Conservation (phyloP, 2,329 filamentous ascomycete species). For the Penicillium paneum region DNA sequence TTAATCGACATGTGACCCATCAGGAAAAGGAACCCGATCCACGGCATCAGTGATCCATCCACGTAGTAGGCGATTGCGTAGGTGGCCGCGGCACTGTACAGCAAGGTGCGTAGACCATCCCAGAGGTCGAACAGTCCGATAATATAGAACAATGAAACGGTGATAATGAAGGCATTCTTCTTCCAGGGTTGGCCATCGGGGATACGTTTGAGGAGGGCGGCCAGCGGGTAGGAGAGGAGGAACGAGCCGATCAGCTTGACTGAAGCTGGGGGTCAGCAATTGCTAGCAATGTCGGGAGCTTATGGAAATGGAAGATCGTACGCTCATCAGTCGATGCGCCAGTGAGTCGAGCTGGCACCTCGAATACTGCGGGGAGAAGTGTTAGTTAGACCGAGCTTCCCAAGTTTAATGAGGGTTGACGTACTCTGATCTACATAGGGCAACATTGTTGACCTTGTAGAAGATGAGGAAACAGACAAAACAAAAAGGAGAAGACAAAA, state of each 20-base stretch:
- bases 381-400: conserved; percentile 15
- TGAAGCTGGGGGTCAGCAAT: conserved; percentile 38
- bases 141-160: conserved; percentile 81
- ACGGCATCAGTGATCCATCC: conserved; percentile 92
- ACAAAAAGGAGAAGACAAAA: conserved; percentile 3
- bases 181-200: conserved; percentile 77
- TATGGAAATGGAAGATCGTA: conserved; percentile 32
- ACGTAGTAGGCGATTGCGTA: conserved; percentile 83
- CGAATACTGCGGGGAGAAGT: conserved; percentile 52
- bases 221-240: conserved; percentile 86
- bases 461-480: not conserved
- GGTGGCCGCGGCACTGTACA: conserved; percentile 73
- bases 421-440: conserved; percentile 62
- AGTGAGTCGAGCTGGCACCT: conserved; percentile 54
- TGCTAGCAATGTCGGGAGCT: not conserved
- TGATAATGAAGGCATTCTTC: conserved; percentile 86
- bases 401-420: conserved; percentile 10
- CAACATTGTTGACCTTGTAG: conserved; percentile 49
- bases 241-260: conserved; percentile 93
- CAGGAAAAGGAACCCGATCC: conserved; percentile 87
- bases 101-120: conserved; percentile 73
- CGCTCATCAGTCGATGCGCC: conserved; percentile 65
- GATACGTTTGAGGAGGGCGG: conserved; percentile 81
- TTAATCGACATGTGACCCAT: conserved; percentile 95
- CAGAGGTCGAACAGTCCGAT: conserved; percentile 92